A percentile compares a stretch with the other conserved stretches of the same genome.
phyloP scores from a whole-genome alignment of 169 alveolate species.

The Plasmodium inui region DNA sequence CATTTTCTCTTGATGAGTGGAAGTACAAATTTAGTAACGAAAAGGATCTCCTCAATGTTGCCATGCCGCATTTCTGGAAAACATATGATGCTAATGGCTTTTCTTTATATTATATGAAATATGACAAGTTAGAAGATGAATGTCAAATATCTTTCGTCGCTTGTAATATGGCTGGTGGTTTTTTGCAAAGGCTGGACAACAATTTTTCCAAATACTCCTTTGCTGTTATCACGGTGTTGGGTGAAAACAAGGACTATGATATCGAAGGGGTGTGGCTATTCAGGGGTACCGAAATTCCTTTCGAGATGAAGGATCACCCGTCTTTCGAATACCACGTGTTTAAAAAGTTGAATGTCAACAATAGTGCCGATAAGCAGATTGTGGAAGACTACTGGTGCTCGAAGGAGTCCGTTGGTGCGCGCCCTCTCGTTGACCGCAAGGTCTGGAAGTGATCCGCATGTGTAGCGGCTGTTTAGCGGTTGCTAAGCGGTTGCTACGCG shows the following conservation, averaged over 20 bases:
- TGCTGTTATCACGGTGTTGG: constrained; percentile 95
- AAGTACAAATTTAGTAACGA: constrained; percentile 94
- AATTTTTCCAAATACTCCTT: constrained; percentile 94
- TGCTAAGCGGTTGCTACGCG: too few relatives aligned
- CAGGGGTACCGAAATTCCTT: constrained; percentile 95
- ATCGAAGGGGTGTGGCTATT: constrained; percentile 97
- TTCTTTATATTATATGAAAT: constrained; percentile 93
- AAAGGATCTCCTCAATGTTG: constrained; percentile 89
- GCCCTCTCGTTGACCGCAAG: constrained; percentile 86
- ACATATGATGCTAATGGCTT: constrained; percentile 92
- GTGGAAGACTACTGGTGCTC: constrained; percentile 95
- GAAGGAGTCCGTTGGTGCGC: constrained; percentile 90
- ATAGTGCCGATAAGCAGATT: constrained; percentile 88
- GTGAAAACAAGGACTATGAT: constrained; percentile 93
- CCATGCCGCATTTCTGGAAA: constrained; percentile 92
- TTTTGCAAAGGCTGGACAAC: constrained; percentile 94
- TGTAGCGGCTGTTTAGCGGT: background rate
- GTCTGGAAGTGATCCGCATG: constrained; percentile 88
- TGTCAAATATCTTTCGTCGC: constrained; percentile 91
- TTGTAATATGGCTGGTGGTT: constrained; percentile 95
- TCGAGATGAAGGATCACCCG: constrained; percentile 95
- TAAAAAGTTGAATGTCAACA: constrained; percentile 87
- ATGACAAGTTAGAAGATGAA: constrained; percentile 96
- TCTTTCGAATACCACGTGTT: constrained; percentile 94
- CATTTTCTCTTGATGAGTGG: constrained; percentile 94